These are phyloP conservation scores for Cordyceps javanica DNA, from an alignment of 2,329 filamentous ascomycete species.

Conservation along the genomic window DNA sequence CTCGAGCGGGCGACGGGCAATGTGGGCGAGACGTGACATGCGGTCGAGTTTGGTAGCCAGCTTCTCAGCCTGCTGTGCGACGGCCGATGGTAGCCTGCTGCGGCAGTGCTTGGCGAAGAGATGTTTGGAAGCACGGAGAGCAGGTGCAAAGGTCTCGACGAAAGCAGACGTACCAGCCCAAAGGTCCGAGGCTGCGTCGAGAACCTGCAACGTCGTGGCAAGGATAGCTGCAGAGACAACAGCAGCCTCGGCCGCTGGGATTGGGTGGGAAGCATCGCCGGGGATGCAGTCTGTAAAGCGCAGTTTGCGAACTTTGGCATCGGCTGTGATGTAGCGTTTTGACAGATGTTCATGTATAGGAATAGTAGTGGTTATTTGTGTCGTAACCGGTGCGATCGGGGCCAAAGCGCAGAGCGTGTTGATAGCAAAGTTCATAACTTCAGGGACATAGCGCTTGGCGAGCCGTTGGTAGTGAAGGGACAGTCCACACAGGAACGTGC, in stretches of 20 bases:
- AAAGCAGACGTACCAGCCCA: slow-evolving; percentile 73
- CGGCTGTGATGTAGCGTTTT: slow-evolving; percentile 40
- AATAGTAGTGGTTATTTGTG: slow-evolving; percentile 53
- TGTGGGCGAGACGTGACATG: slow-evolving; percentile 54
- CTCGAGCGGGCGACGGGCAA: slow-evolving; percentile 69
- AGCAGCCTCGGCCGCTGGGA: slow-evolving; percentile 18
- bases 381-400: slow-evolving; percentile 42
- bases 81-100: slow-evolving; percentile 40
- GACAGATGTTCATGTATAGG: slow-evolving; percentile 52
- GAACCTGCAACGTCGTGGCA: slow-evolving; percentile 55
- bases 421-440: slow-evolving; percentile 74
- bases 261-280: slow-evolving; percentile 26
- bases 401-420: slow-evolving; percentile 66
- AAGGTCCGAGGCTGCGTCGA: slow-evolving; percentile 61
- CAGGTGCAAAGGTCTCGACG: slow-evolving; percentile 69
- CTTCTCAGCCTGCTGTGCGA: slow-evolving; percentile 37
- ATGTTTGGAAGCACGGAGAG: slow-evolving; percentile 51
- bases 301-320: slow-evolving; percentile 43
- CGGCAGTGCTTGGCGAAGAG: slow-evolving; percentile 50
- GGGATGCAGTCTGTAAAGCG: slow-evolving; percentile 52
- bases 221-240: slow-evolving; percentile 53
- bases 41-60: slow-evolving; percentile 40
- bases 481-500: slow-evolving; percentile 73
- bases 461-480: slow-evolving; percentile 76
- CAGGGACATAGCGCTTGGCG: slow-evolving; percentile 83